A percentile compares a stretch with the other conserved stretches of the same genome.
These are phyloP conservation scores for Scenedesmus sp. DNA, from an alignment of 163 green algal species.

Conservation along the genomic window DNA sequence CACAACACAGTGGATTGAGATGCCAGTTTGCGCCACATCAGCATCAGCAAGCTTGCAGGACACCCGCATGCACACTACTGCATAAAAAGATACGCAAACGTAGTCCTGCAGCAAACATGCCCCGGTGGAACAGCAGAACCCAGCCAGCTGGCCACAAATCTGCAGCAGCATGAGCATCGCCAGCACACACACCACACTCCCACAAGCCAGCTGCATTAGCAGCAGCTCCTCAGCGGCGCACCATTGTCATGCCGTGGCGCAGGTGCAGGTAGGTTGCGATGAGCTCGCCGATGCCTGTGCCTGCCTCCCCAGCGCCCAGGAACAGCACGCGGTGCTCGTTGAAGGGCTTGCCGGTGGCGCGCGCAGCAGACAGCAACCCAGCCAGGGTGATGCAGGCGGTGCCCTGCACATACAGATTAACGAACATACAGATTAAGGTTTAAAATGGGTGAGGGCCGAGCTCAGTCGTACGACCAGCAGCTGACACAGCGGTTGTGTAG, in stretches of 20 bases:
- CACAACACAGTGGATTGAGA: background rate
- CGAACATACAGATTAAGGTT: too few species aligned
- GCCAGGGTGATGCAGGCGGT: slow-evolving; percentile 79
- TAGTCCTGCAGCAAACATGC: background rate
- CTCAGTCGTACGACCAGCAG: too few species aligned
- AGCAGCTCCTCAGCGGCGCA: background rate
- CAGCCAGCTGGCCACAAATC: too few species aligned
- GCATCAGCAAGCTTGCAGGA: background rate
- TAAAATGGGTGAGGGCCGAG: too few species aligned
- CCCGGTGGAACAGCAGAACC: background rate
- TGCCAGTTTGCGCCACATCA: background rate
- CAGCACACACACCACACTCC: background rate
- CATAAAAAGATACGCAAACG: background rate
- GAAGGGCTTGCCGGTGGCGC: slow-evolving; percentile 59
- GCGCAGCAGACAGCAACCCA: slow-evolving; percentile 76
- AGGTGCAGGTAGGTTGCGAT: slow-evolving; percentile 74
- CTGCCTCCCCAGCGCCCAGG: slow-evolving; percentile 86
- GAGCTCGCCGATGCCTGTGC: slow-evolving; percentile 87
- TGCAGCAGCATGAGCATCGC: background rate
- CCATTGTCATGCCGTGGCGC: slow-evolving; percentile 20
- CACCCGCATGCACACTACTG: background rate
- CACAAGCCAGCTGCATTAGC: background rate
- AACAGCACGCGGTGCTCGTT: slow-evolving; percentile 83
- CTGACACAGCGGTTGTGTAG: too few species aligned
- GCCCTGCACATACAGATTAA: slow-evolving; percentile 54